Evolutionary conservation across 2,329 filamentous ascomycete genomes (phyloP).

Genomic region (Penicillium sp.): DNA sequence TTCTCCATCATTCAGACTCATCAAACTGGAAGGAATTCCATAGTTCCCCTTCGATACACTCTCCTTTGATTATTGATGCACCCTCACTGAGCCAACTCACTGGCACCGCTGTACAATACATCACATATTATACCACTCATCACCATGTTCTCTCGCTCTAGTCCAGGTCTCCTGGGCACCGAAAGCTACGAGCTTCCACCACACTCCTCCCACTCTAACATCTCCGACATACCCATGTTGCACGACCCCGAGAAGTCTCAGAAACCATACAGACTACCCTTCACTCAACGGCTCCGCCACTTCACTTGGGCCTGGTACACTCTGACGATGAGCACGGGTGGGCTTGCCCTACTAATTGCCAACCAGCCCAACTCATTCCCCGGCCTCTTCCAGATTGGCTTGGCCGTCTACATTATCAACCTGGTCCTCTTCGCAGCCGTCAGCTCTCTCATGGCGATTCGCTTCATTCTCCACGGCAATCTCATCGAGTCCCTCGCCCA

Average conservation of each 20-base stretch:
- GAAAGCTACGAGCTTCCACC: slow-evolving; percentile 22
- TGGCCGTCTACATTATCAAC: slow-evolving; percentile 69
- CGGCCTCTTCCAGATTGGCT: slow-evolving; percentile 65
- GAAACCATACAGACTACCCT: slow-evolving; percentile 17
- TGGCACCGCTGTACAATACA: neutral
- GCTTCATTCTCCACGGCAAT: slow-evolving; percentile 63
- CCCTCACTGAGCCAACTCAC: neutral
- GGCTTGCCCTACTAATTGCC: slow-evolving; percentile 64
- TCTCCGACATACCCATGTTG: slow-evolving; percentile 23
- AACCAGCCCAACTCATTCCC: slow-evolving; percentile 65
- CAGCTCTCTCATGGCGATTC: slow-evolving; percentile 55
- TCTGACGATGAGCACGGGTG: slow-evolving; percentile 73
- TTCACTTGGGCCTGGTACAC: slow-evolving; percentile 77
- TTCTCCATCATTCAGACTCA: neutral
- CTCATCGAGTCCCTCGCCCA: slow-evolving; percentile 62
- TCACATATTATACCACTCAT: neutral
- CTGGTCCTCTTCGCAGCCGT: slow-evolving; percentile 64
- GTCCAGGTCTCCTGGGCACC: slow-evolving; percentile 19
- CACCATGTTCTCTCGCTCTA: slow-evolving; percentile 12
- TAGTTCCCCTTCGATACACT: slow-evolving; percentile 1
- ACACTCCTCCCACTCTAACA: slow-evolving; percentile 22
- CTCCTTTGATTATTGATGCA: neutral
- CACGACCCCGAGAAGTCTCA: slow-evolving; percentile 24
- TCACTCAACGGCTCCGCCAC: slow-evolving; percentile 45
- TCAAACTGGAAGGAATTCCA: neutral